phyloP scores from a whole-genome alignment of 768 basidiomycete species.

The Phlegmacium glaucopus region DNA sequence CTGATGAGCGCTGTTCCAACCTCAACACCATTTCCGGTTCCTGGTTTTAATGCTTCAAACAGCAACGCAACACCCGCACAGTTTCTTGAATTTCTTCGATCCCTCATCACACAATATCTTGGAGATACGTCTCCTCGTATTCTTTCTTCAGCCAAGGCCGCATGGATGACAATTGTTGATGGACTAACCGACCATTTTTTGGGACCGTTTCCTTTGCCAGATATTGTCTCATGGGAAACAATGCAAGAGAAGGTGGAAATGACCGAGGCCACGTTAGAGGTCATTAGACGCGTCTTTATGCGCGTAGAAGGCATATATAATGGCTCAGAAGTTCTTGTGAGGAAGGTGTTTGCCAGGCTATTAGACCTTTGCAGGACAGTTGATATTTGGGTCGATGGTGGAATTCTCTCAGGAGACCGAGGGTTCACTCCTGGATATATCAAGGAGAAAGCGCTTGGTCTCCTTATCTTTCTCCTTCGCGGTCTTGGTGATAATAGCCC shows the following conservation, averaged over 20 bases:
- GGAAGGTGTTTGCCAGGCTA: constrained; percentile 47
- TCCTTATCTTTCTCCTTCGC: constrained; percentile 43
- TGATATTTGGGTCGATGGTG: constrained; percentile 57
- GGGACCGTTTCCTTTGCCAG: constrained; percentile 52
- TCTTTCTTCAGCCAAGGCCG: constrained; percentile 31
- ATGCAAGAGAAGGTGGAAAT: constrained; percentile 57
- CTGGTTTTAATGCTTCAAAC: constrained; percentile 24
- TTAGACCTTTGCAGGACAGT: constrained; percentile 52
- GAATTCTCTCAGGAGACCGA: constrained; percentile 33
- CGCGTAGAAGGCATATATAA: constrained; percentile 50
- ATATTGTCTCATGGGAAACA: constrained; percentile 45
- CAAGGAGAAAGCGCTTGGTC: constrained; percentile 42
- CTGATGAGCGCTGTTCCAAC: constrained; percentile 19
- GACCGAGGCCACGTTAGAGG: constrained; percentile 49
- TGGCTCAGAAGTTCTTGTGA: constrained; percentile 40
- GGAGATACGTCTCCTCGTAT: constrained; percentile 28
- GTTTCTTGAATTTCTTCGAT: constrained; percentile 41
- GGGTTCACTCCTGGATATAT: constrained; percentile 45
- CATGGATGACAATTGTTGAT: constrained; percentile 49
- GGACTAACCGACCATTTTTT: constrained; percentile 53
- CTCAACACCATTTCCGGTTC: constrained; percentile 27
- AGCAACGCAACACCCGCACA: constrained; percentile 32
- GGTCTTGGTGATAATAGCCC: constrained; percentile 39
- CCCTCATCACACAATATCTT: constrained; percentile 34
- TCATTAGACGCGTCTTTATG: constrained; percentile 48